Evolutionary conservation across 2,329 filamentous ascomycete species (phyloP), one percentile per base, ranked within the genome.

Genomic region (Helotiales sp.): DNA sequence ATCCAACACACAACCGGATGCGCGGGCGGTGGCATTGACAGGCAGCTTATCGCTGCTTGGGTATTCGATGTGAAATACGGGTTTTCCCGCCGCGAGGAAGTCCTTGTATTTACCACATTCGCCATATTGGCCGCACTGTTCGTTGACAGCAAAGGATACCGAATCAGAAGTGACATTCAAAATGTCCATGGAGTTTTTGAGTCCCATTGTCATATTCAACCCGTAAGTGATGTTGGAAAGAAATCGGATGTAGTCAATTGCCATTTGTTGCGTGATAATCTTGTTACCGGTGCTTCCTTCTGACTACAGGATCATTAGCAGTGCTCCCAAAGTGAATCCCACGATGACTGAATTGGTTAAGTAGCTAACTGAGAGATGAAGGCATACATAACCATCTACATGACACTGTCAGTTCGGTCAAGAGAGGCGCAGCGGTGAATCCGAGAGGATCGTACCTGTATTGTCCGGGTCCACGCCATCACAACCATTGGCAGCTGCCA

Each of bases 11-110:
- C 56, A 61, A 2, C 27, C 36, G 44, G 47, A 25, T n/a, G 19
- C 10, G 30, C 55, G 7, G 7, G 15, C 1, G 13, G 48, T 8
- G 42, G 13, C 6, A 46, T 33, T 7, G 33, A 29, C 25, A 52
- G 34, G 22, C 6, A 38, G 6, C 38, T 38, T 25, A 12, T 30
- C 36, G 8, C 34, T 36, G 15, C 79, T 75, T 2, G 85, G 85
- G 66, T 90, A 90, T 73, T 90, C 88, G 61, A 90, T 88, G 68
- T 89, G 83, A 69, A 90, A 89, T 30, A 90, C 87, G 1, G 87
- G 86, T 71, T 90, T 89, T 30, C 77, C 76, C 5, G 79, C 80
- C 9, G 78, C 66, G 55, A 86, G 79, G 66, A 89, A 89, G 5
- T 78, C 71, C 1, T 74, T 70, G 69, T 84, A 89, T 1, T 71